Evolutionary conservation across 345 rosid genomes (phyloP), one percentile per base, ranked within the genome.

Genomic region (Cardamine occulta): DNA sequence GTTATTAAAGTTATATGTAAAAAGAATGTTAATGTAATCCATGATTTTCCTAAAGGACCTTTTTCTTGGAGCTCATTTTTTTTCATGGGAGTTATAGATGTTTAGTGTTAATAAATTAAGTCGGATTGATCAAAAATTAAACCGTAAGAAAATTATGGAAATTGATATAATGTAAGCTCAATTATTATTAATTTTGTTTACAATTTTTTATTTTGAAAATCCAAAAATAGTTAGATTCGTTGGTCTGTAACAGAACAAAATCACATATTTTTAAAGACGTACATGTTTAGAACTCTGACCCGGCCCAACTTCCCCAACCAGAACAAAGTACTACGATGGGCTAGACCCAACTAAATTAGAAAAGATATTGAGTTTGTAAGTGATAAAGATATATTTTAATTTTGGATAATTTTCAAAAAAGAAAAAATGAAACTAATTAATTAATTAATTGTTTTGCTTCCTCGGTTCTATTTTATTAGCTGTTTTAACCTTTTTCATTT

Each of bases 1-100:
- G 21, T 9, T 54, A 42, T 21, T 15, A 19, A 64, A 42, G 14
- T 17, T 55, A 31, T 56, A 55, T 65, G 65, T 65, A 55, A 54
- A 15, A n/a, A 7, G 0, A 14, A 29, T 32, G 1, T 59, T 32
- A 8, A 31, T 29, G 17, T 45, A 47, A 59, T 14, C 48, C 24
- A 21, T 59, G 8, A 8, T 37, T 72, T 34, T 61, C 15, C 11
- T 2, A 2, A 1, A 13, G 9, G 13, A 2, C 7, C 1, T 61
- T 37, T 37, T 24, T 7, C 58, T 24, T 52, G 40, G 32, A 24
- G 4, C 17, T 72, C 28, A 19, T 32, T 60, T 17, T 1, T 24
- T n/a, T 9, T n/a, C 14, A 13, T 56, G 18, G 18, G 40, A 69
- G 8, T 29, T 29, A 40, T 12, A 40, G 45, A 17, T 12, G 9